A percentile compares a stretch with the other conserved stretches of the same genome.
These are phyloP conservation scores for Paramecium biaurelia DNA, from an alignment of 73 alveolate genomes.

Conservation along the genomic window DNA sequence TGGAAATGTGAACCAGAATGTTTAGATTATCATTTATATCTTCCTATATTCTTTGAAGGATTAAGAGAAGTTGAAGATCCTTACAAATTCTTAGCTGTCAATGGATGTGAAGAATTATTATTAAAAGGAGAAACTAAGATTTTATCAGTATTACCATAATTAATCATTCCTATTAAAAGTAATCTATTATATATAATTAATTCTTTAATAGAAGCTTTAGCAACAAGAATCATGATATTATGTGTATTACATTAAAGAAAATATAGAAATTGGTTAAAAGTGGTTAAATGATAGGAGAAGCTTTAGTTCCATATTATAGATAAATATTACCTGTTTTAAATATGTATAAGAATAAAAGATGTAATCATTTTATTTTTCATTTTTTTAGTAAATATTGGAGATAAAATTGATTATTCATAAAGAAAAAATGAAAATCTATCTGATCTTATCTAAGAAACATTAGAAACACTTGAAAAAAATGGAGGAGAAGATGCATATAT, in stretches of 20 bases:
- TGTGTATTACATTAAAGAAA: slow-evolving; percentile 92
- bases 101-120: slow-evolving; percentile 92
- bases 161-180: slow-evolving; percentile 93
- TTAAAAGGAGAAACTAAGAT: slow-evolving; percentile 89
- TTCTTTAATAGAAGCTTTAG: slow-evolving; percentile 84
- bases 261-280: slow-evolving; percentile 88
- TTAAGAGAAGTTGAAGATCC: slow-evolving; percentile 97
- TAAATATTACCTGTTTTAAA: slow-evolving; percentile 94
- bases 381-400: slow-evolving; percentile 83
- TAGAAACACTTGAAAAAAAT: slow-evolving; percentile 95
- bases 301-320: slow-evolving; percentile 97
- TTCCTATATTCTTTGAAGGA: slow-evolving; percentile 98
- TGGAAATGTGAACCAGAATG: slow-evolving; percentile 91
- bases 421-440: slow-evolving; percentile 89
- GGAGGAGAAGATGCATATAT: slow-evolving; percentile 99
- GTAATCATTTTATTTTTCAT: neutral
- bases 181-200: slow-evolving; percentile 45
- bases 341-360: slow-evolving; percentile 88
- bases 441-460: slow-evolving; percentile 97
- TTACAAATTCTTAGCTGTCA: slow-evolving; percentile 94
- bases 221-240: slow-evolving; percentile 93
- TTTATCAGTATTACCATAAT: slow-evolving; percentile 95
- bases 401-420: slow-evolving; percentile 95
- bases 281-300: slow-evolving; percentile 94
- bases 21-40: slow-evolving; percentile 91